These are phyloP conservation scores for Russula compacta DNA, from an alignment of 768 basidiomycete genomes.

Conservation along the genomic window DNA sequence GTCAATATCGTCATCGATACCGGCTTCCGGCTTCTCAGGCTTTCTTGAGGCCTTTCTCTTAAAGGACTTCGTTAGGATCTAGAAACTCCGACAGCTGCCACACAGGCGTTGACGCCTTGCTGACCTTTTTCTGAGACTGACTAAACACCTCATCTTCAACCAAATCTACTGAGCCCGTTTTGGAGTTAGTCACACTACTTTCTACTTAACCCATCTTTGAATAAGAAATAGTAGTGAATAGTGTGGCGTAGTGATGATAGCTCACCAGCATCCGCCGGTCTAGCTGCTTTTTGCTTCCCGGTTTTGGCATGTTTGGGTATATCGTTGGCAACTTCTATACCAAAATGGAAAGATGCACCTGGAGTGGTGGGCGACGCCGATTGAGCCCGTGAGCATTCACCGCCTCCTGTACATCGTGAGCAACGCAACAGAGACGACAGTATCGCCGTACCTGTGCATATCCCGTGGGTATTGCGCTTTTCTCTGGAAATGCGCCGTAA, in stretches of 20 bases:
- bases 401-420: neutral
- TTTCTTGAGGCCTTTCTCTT: neutral
- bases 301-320: neutral
- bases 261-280: neutral
- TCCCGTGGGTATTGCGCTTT: neutral
- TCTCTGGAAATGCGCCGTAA: neutral
- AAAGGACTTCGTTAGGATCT: neutral
- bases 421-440: neutral
- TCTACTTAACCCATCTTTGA: neutral
- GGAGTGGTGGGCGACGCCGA: neutral
- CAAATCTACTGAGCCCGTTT: neutral
- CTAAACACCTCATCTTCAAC: neutral
- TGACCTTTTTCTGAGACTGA: constrained; percentile 2
- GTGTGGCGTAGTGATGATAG: neutral
- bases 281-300: neutral
- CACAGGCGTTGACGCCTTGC: neutral
- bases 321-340: neutral
- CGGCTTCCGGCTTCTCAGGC: neutral
- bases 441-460: neutral
- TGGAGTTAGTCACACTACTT: neutral
- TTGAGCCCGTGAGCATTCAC: neutral
- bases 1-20: constrained; percentile 7
- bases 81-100: neutral
- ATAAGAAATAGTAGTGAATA: neutral
- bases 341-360: neutral